Base-by-base conservation (phyloP, 768 basidiomycete species). In the Suillus discolor region DNA sequence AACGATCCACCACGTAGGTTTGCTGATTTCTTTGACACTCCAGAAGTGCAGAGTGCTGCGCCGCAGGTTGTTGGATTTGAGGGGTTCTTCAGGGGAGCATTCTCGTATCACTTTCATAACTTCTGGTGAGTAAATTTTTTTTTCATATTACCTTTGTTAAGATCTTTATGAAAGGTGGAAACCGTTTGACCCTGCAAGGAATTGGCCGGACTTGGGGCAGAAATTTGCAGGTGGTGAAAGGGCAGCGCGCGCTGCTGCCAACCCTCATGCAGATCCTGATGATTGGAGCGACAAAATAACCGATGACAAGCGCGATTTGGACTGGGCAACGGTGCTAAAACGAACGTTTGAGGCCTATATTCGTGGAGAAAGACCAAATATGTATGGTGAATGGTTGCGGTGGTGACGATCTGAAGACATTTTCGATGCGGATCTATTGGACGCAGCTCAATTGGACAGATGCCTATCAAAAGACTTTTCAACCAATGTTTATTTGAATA, bases 91-190 rank as follows among this genome's bases (percentile, higher is more conserved):
- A 85, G 86, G 71, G 96, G 96, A 34, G 91, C 94, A 3, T 96
- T 92, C 75, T 94, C 92, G 3, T 97, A 97, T 78, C 94, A 96
- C 74, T 97, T 93, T 80, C 95, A 96, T 77, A 95, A 95, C 73
- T 93, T 90, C 78, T 94, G 93, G 93, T 92, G 62, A 62, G 81
- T 73, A 13, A 7, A n/a, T 53, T 59, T 57, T 53, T 39, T 13
- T 49, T 41, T 39, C 47, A 23, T 41, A 16, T 23, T 31, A 53
- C 39, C 62, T 44, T 38, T 62, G 31, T 45, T 44, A 16, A 53
- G 61, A 60, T 55, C 15, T 18, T 47, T 44, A 57, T 20, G 31
- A 15, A 70, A 97, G 95, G 95, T 97, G 95, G 96, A 89, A 92
- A 71, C 92, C 94, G 0, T 97, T 97, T 71, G 96, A 97, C 76